These are phyloP conservation scores for Diutina ranongensis DNA, from an alignment of 1,139 yeast genomes.

Conservation along the genomic window DNA sequence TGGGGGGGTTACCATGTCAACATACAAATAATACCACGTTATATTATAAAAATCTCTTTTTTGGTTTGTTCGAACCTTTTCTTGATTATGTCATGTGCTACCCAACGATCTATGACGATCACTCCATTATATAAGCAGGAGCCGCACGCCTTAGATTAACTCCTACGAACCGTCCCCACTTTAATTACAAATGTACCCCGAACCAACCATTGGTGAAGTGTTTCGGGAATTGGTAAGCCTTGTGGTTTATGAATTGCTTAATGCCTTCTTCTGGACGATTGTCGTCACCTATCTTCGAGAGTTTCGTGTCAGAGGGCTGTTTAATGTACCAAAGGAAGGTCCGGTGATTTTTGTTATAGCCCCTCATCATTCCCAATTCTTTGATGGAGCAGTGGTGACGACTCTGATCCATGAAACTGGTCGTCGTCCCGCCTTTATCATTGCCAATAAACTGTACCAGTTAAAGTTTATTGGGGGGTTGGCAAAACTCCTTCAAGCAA, in stretches of 20 bases:
- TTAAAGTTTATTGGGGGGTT: constrained; percentile 48
- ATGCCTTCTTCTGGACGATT: constrained; percentile 25
- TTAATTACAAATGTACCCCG: neutral
- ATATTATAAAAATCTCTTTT: too few relatives aligned
- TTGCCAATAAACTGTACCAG: constrained; percentile 74
- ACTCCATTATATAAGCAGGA: too few relatives aligned
- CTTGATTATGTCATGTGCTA: too few relatives aligned
- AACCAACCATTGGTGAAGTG: constrained; percentile 1
- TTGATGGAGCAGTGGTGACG: constrained; percentile 33
- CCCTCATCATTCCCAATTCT: constrained; percentile 36
- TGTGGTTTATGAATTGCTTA: constrained; percentile 21
- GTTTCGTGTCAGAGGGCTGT: constrained; percentile 27
- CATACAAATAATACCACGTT: too few relatives aligned
- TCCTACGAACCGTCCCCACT: too few relatives aligned
- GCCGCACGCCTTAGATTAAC: too few relatives aligned
- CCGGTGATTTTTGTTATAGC: constrained; percentile 35
- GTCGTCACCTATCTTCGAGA: constrained; percentile 35
- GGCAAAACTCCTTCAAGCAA: constrained; percentile 48
- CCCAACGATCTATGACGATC: too few relatives aligned
- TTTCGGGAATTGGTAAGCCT: constrained; percentile 1
- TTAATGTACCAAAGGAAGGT: constrained; percentile 28
- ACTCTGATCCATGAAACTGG: constrained; percentile 17
- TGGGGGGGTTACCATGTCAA: neutral
- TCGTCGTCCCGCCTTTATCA: constrained; percentile 41
- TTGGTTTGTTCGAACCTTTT: too few relatives aligned